phyloP scores from a whole-genome alignment of 306 rosid genomes.

The Gastrolobium bilobum region DNA sequence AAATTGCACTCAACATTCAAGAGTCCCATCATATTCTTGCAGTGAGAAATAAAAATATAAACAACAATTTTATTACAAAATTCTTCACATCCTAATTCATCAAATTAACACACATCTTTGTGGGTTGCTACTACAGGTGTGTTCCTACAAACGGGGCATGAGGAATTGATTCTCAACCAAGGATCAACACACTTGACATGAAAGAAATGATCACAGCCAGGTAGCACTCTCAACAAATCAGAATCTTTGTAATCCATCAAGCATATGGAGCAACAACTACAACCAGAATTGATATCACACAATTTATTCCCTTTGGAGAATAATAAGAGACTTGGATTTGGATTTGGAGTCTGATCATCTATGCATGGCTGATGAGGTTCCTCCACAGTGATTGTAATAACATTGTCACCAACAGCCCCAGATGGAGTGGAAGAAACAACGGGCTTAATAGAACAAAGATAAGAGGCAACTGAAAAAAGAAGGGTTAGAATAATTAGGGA shows the following conservation, averaged over 20 bases:
- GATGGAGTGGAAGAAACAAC: not conserved
- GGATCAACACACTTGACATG: constrained; percentile 68
- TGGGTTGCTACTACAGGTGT: not conserved
- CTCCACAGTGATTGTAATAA: constrained; percentile 22
- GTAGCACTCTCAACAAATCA: constrained; percentile 58
- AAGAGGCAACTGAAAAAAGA: constrained; percentile 25
- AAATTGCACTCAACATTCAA: too few species aligned
- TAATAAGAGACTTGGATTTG: constrained; percentile 33
- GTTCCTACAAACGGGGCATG: constrained; percentile 69
- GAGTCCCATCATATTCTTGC: too few species aligned
- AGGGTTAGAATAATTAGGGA: constrained; percentile 28
- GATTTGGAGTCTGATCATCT: constrained; percentile 39
- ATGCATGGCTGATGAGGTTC: not conserved
- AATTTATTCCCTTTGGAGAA: constrained; percentile 31
- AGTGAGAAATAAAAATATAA: too few species aligned
- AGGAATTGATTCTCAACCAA: constrained; percentile 61
- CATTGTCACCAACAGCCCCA: not conserved
- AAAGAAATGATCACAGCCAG: constrained; percentile 68
- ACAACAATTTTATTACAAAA: too few species aligned
- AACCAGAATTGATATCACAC: not conserved
- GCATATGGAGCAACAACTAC: constrained; percentile 58
- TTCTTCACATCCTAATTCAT: not conserved
- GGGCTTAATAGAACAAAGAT: constrained; percentile 6
- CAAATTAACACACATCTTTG: not conserved
- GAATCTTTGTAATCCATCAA: constrained; percentile 64